Evolutionary conservation across 2,329 filamentous ascomycete species (phyloP), one percentile per base, ranked within the genome.

Genomic region (Penicillium sp.): DNA sequence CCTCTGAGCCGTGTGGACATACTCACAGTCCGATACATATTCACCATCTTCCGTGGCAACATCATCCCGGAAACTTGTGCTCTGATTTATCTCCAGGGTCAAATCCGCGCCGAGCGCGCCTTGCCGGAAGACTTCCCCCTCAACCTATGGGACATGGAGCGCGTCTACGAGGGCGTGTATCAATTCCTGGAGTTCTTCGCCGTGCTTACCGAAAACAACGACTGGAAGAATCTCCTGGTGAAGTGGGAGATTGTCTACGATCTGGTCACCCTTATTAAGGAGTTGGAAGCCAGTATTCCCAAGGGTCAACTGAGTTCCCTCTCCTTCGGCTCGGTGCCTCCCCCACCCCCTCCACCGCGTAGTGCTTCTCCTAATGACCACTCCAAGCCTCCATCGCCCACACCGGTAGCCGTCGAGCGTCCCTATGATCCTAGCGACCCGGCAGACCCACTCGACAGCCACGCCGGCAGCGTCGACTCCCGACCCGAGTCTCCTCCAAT

Each of bases 111-210:
- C 44, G 88, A 89, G 35, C 84, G 88, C 60, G 88, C 89, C 17
- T 86, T 94, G 63, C 88, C 92, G 0, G 88, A 91, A 64, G 93
- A 97, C 72, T 98, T 97, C 71, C 94, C 94, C 0, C 88, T 97
- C 1, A 96, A 98, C 71, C 86, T 93, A 51, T 98, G 94, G 94
- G 94, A 98, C 72, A 96, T 98, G 90, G 94, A 98, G 75, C 88
- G 94, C 15, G 94, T 96, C 61, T 97, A 96, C 75, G 94, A 98
- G 72, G 94, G 94, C 0, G 87, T 98, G 1, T 92, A 93, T 56
- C 93, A 97, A 76, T 97, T 96, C 73, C 86, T 98, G 1, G 93
- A 97, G 70, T 96, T 98, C 75, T 90, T 97, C 58, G 92, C 91
- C 17, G 93, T 95, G 0, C 86, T 97, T 30, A 93, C 92, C 0